Conservation (phyloP, 1,284 basidiomycete species). For the Boletus smithii region DNA sequence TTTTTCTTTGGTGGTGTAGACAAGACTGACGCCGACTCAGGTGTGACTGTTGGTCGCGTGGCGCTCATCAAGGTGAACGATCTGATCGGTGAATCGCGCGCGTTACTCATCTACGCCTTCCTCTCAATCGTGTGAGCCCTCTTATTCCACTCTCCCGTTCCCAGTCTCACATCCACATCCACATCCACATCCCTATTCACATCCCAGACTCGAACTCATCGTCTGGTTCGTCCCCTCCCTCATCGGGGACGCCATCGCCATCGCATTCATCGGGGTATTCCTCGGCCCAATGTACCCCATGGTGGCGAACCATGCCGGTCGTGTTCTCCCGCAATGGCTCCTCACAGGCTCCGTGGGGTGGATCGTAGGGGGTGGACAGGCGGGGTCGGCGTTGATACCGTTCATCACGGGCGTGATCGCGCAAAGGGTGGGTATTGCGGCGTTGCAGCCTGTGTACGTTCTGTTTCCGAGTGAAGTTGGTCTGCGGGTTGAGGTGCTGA, state of each 20-base stretch:
- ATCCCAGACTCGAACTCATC: slow-evolving; percentile 42
- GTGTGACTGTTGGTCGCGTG: slow-evolving; percentile 20
- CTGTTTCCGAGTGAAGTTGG: too few relatives aligned
- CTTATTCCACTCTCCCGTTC: background rate
- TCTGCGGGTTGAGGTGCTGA: background rate
- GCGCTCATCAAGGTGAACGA: slow-evolving; percentile 18
- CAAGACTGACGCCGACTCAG: background rate
- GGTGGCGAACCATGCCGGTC: slow-evolving; percentile 44
- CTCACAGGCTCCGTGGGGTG: slow-evolving; percentile 48
- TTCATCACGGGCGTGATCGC: slow-evolving; percentile 55
- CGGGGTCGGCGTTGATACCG: slow-evolving; percentile 50
- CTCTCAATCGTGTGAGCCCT: slow-evolving; percentile 31
- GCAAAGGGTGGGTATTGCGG: slow-evolving; percentile 42
- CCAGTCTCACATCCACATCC: background rate
- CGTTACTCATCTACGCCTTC: slow-evolving; percentile 13
- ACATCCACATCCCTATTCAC: too few relatives aligned
- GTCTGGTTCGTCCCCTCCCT: slow-evolving; percentile 58
- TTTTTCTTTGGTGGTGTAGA: background rate
- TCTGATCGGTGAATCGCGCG: slow-evolving; percentile 20
- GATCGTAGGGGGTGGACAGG: slow-evolving; percentile 49
- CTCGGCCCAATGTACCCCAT: slow-evolving; percentile 54
- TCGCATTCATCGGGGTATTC: slow-evolving; percentile 52
- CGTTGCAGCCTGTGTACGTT: slow-evolving; percentile 52
- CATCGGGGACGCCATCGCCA: slow-evolving; percentile 47
- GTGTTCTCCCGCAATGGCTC: slow-evolving; percentile 47